Evolutionary conservation across 495 filamentous ascomycete genomes (phyloP), one percentile per base, ranked within the genome.

Genomic region (Terfezia claveryi): DNA sequence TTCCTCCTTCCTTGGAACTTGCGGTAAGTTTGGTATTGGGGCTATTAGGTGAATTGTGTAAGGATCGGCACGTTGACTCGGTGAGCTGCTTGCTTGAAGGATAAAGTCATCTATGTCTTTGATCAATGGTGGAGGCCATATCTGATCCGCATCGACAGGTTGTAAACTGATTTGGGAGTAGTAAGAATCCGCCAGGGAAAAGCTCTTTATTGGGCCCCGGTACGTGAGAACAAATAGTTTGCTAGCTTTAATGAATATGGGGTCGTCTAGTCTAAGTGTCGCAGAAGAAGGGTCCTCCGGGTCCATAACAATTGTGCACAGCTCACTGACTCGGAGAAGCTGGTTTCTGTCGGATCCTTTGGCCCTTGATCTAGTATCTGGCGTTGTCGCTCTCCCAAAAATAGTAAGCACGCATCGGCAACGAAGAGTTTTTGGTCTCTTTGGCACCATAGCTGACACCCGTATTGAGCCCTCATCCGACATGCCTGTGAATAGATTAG

Each of bases 321-420:
- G 52, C 38, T 64, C 62, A 14, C 54, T 64, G 36, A 57, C 58
- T 36, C 59, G 53, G 41, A 58, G 55, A 23, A 63, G 60, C 10
- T 59, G 57, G 37, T 50, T 61, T 46, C 41, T 46, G 41, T 46
- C 41, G 12, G 12, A 44, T 17, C n/a, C 32, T 14, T 36, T 46
- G 12, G 41, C 12, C 46, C 36, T 55, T 61, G 46, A 5, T n/a
- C 23, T 23, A 54, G 37, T 16, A 50, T 51, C 20, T 51, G 37
- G 50, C 32, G 10, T 10, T 51, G 50, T 44, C 20, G 50, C 17
- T 20, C 54, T 64, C 27, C 60, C 55, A 11, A 52, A 64, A 36
- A 64, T 58, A 12, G 53, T 61, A 36, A 64, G 57, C 37, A 64
- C 55, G 50, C 62, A 64, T 52, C 53, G 54, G 53, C 62, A 64